Evolutionary conservation across 306 rosid species (phyloP).

Genomic region (Pterocarpus santalinus): DNA sequence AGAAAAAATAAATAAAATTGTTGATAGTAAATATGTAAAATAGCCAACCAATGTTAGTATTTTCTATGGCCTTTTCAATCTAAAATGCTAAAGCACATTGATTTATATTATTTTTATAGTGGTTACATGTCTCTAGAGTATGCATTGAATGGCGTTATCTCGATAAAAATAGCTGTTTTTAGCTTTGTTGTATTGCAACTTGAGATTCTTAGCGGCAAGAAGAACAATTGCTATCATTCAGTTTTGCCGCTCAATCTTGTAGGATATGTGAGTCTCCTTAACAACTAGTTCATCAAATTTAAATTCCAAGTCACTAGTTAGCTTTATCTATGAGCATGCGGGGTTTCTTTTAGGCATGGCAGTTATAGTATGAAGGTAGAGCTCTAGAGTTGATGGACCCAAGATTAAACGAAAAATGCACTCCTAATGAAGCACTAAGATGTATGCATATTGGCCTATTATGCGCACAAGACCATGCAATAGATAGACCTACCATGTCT

Average conservation of each 20-base stretch:
- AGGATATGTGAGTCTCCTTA: conserved; percentile 38
- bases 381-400: conserved; percentile 32
- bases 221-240: conserved; percentile 11
- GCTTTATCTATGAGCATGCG: not conserved
- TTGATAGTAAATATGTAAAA: too few species aligned
- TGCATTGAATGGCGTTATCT: conserved; percentile 48
- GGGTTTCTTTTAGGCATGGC: conserved; percentile 47
- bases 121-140: conserved; percentile 42
- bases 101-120: not conserved
- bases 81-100: not conserved
- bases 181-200: conserved; percentile 48
- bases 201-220: conserved; percentile 45
- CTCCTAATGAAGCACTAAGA: conserved; percentile 26
- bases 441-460: conserved; percentile 56
- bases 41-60: too few species aligned
- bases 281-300: not conserved
- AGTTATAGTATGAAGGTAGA: conserved; percentile 49
- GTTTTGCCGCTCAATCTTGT: conserved; percentile 22
- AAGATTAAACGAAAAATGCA: not conserved
- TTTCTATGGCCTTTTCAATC: too few species aligned
- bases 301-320: not conserved
- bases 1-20: too few species aligned
- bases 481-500: conserved; percentile 53
- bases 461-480: conserved; percentile 56
- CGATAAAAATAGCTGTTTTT: conserved; percentile 50